These are phyloP conservation scores for Fragilaria radians DNA, from an alignment of 108 stramenopile species.

Conservation along the genomic window DNA sequence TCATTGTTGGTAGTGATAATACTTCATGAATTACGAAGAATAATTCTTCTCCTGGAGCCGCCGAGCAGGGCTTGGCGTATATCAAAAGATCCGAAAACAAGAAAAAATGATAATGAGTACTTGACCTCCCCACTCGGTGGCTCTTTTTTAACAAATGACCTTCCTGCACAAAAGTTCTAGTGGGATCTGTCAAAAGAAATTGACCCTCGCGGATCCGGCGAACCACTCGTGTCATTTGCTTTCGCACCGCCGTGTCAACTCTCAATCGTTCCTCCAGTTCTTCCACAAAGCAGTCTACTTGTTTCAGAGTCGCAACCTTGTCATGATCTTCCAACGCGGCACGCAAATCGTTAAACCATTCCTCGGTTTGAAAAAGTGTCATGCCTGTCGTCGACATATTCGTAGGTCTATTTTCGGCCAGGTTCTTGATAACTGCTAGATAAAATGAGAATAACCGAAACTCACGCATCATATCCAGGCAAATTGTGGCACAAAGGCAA, in stretches of 20 bases:
- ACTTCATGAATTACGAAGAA: conserved; percentile 76
- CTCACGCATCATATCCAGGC: conserved; percentile 73
- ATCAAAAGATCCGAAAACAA: conserved; percentile 87
- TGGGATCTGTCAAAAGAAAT: conserved; percentile 73
- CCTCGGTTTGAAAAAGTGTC: conserved; percentile 7
- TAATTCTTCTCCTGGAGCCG: conserved; percentile 4
- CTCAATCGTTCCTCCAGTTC: conserved; percentile 39
- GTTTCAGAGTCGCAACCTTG: conserved; percentile 31
- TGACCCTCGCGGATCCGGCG: conserved; percentile 62
- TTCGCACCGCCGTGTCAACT: conserved; percentile 33
- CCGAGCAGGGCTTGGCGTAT: conserved; percentile 33
- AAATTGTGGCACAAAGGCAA: conserved; percentile 68
- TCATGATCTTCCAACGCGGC: conserved; percentile 7
- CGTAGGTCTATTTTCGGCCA: conserved; percentile 38
- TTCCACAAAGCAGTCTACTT: conserved; percentile 56
- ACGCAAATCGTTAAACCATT: conserved; percentile 20
- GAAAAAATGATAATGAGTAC: conserved; percentile 80
- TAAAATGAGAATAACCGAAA: conserved; percentile 61
- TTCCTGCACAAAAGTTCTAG: conserved; percentile 70
- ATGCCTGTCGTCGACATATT: not conserved
- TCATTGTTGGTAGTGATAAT: conserved; percentile 79
- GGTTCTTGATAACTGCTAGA: conserved; percentile 58
- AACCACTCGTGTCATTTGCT: conserved; percentile 60
- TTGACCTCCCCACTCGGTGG: conserved; percentile 58
- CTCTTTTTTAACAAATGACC: conserved; percentile 83